Base-by-base conservation (phyloP, 2,329 filamentous ascomycete genomes). In the Sclerotinia spermophila region DNA sequence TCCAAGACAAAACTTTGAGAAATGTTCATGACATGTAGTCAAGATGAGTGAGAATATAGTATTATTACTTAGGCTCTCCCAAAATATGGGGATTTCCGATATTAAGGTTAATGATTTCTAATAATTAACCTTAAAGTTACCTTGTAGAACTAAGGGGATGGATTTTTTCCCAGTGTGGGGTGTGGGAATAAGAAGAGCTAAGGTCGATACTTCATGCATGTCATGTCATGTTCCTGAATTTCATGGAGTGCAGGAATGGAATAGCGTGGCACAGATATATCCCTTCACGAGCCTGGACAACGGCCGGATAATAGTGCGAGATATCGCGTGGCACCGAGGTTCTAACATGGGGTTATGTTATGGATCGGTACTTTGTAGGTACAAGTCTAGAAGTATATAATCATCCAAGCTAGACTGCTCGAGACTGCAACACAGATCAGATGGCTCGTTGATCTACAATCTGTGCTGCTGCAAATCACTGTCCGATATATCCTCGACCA, bases 171-270 rank as follows among this genome's bases (percentile, higher is more conserved):
- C n/a, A 15, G 44, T 64, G 61, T 64, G 61, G 44, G 44, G 61
- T 45, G 61, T 64, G 61, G 13, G 61, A 64, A 35, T 64, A 35
- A 35, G 27, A 61, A 61, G 58, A 44, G n/a, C 58, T 30, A 44
- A 61, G n/a, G n/a, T 19, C 40, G n/a, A n/a, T 19, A 60, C 7
- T 44, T 30, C n/a, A 61, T 61, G 58, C 58, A 30, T 40, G 24
- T 27, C 35, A n/a, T n/a, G n/a, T n/a, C n/a, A n/a, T n/a, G n/a
- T n/a, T n/a, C 58, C 58, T 40, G 58, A n/a, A 40, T 33, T 56
- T 35, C 30, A 55, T 55, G n/a, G 48, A 5, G 48, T 27, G n/a
- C n/a, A 53, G 48, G 5, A 53, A n/a, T 53, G 10, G n/a, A n/a
- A n/a, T n/a, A n/a, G n/a, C n/a, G n/a, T n/a, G n/a, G n/a, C n/a